phyloP scores from a whole-genome alignment of 768 basidiomycete genomes.

The Hypholoma sublateritium region DNA sequence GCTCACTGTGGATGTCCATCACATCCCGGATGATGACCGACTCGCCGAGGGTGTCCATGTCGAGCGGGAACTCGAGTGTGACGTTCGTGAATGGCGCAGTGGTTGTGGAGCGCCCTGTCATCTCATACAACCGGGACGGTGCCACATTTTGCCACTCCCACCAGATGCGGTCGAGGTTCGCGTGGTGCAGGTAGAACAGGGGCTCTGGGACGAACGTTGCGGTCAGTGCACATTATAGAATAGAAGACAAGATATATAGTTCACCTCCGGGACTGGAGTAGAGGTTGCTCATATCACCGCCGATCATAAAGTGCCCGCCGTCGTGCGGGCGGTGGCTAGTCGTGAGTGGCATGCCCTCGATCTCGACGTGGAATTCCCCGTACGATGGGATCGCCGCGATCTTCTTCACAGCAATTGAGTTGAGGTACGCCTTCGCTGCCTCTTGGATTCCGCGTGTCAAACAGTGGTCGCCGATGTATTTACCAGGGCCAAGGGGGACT shows the following conservation, averaged over 20 bases:
- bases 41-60: slow-evolving; percentile 27
- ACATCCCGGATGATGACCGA: slow-evolving; percentile 29
- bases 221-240: background rate
- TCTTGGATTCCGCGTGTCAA: slow-evolving; percentile 31
- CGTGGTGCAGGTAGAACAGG: slow-evolving; percentile 37
- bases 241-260: background rate
- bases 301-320: slow-evolving; percentile 31
- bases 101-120: slow-evolving; percentile 31
- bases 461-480: slow-evolving; percentile 27
- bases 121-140: slow-evolving; percentile 26
- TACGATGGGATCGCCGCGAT: slow-evolving; percentile 23
- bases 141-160: slow-evolving; percentile 34
- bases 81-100: slow-evolving; percentile 28
- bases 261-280: slow-evolving; percentile 38
- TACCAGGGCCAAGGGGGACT: slow-evolving; percentile 33
- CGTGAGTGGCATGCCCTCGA: slow-evolving; percentile 32
- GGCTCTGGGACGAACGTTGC: background rate
- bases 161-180: slow-evolving; percentile 38
- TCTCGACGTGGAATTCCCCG: slow-evolving; percentile 29
- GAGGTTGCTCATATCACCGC: slow-evolving; percentile 29
- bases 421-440: slow-evolving; percentile 14
- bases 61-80: slow-evolving; percentile 32
- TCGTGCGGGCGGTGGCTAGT: slow-evolving; percentile 29
- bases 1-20: slow-evolving; percentile 29
- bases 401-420: slow-evolving; percentile 14